A percentile compares a stretch with the other conserved stretches of the same genome.
Evolutionary conservation across 495 filamentous ascomycete genomes (phyloP).

Genomic region (Corynascus novoguineensis): DNA sequence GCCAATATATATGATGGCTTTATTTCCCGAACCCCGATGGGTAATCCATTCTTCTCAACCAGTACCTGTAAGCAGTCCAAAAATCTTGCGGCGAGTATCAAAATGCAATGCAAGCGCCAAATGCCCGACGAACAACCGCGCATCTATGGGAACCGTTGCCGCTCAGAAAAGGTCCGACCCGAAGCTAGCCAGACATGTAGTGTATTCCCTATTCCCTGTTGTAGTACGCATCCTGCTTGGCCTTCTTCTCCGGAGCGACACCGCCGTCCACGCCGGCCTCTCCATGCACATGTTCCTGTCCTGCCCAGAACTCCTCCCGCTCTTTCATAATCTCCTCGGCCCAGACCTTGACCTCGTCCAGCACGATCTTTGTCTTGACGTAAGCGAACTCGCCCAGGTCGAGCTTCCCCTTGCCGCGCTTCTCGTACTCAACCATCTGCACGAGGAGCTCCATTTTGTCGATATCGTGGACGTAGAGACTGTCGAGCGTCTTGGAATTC

Average conservation of each 20-base stretch:
- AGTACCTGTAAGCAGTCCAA: constrained; percentile 2
- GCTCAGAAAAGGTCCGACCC: neutral
- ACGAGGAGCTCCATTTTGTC: constrained; percentile 92
- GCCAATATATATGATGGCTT: neutral
- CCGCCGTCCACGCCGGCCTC: constrained; percentile 38
- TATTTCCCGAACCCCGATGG: neutral
- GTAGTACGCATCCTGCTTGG: constrained; percentile 43
- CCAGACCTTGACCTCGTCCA: constrained; percentile 78
- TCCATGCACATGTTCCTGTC: constrained; percentile 36
- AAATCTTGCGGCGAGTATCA: constrained; percentile 6
- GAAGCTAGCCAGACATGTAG: neutral
- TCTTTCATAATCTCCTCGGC: constrained; percentile 68
- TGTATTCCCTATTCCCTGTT: constrained; percentile 20
- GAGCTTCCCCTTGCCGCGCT: constrained; percentile 51
- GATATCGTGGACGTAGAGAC: constrained; percentile 88
- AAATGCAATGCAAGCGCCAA: constrained; percentile 10
- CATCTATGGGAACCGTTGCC: neutral
- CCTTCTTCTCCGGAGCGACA: constrained; percentile 29
- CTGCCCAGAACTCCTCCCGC: constrained; percentile 66
- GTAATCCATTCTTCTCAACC: neutral
- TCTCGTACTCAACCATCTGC: constrained; percentile 98
- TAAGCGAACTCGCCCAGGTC: constrained; percentile 81
- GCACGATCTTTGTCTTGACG: constrained; percentile 64
- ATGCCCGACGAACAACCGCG: neutral
- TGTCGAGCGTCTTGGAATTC: constrained; percentile 72